Evolutionary conservation across 2,329 filamentous ascomycete genomes (phyloP).

Genomic region (Botryotinia globosa): DNA sequence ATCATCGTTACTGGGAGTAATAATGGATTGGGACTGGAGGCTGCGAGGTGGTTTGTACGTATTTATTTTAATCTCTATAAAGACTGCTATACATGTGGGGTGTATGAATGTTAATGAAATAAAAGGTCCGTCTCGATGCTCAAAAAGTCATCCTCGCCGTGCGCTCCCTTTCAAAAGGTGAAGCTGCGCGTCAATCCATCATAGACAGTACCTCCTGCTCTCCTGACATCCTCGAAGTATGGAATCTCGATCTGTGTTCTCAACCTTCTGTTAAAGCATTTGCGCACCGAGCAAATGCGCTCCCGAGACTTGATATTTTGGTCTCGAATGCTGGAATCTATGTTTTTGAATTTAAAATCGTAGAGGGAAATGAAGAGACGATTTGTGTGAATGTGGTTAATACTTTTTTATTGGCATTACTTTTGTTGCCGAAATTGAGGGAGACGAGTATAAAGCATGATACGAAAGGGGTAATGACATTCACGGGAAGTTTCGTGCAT

Average conservation of each 20-base stretch:
- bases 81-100: not conserved
- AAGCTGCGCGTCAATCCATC: not conserved
- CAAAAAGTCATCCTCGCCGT: not conserved
- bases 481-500: not conserved
- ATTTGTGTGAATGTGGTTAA: not conserved
- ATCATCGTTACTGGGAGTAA: not conserved
- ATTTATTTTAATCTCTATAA: not conserved
- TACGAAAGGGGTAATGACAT: not conserved
- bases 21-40: not conserved
- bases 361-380: not conserved
- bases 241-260: not conserved
- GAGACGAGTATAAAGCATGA: not conserved
- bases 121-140: not conserved
- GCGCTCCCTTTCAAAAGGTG: not conserved
- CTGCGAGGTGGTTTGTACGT: not conserved
- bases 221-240: not conserved
- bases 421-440: not conserved
- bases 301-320: not conserved
- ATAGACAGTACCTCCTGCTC: not conserved
- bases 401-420: not conserved
- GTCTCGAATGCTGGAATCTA: not conserved
- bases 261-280: not conserved
- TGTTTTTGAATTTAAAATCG: not conserved
- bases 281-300: not conserved
- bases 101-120: not conserved